phyloP scores from a whole-genome alignment of 1,284 basidiomycete genomes.

The Malassezia nana region DNA sequence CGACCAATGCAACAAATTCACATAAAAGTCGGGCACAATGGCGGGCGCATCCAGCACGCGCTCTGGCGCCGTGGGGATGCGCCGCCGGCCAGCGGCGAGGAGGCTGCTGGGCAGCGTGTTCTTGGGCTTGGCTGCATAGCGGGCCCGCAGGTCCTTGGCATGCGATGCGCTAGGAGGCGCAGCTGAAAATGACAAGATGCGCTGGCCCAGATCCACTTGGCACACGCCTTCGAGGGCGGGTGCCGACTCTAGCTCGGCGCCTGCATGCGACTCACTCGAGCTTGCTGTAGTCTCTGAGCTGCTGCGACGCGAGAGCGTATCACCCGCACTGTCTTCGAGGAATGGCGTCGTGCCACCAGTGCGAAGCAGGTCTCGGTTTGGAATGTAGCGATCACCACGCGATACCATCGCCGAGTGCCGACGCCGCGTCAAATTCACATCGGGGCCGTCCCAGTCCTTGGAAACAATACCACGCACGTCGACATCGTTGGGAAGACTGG shows the following conservation, averaged over 20 bases:
- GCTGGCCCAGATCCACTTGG: slow-evolving; percentile 47
- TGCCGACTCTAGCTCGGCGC: slow-evolving; percentile 23
- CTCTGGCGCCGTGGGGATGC: slow-evolving; percentile 73
- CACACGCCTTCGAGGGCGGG: slow-evolving; percentile 35
- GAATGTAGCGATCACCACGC: slow-evolving; percentile 44
- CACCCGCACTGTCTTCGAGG: slow-evolving; percentile 27
- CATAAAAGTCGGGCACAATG: slow-evolving; percentile 91
- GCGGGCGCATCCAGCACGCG: slow-evolving; percentile 89
- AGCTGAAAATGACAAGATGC: slow-evolving; percentile 51
- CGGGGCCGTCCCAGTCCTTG: slow-evolving; percentile 37
- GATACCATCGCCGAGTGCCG: slow-evolving; percentile 21
- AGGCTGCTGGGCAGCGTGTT: slow-evolving; percentile 35
- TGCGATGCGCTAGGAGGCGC: slow-evolving; percentile 48
- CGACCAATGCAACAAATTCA: slow-evolving; percentile 87
- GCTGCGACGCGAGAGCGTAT: slow-evolving; percentile 19
- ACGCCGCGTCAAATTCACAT: slow-evolving; percentile 23
- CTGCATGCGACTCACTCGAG: slow-evolving; percentile 12
- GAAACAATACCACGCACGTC: slow-evolving; percentile 22
- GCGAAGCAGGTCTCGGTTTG: slow-evolving; percentile 35
- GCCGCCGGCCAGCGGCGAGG: slow-evolving; percentile 55
- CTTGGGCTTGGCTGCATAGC: slow-evolving; percentile 38
- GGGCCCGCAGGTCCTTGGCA: slow-evolving; percentile 42
- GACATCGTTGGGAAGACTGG: slow-evolving; percentile 17
- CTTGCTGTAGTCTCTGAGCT: neutral
- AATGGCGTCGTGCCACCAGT: slow-evolving; percentile 20